Percentiles rank a stretch among this genome's conserved stretches.
phyloP scores from a whole-genome alignment of 371 early-diverging fungal genomes.

The Rhizopus sp. region DNA sequence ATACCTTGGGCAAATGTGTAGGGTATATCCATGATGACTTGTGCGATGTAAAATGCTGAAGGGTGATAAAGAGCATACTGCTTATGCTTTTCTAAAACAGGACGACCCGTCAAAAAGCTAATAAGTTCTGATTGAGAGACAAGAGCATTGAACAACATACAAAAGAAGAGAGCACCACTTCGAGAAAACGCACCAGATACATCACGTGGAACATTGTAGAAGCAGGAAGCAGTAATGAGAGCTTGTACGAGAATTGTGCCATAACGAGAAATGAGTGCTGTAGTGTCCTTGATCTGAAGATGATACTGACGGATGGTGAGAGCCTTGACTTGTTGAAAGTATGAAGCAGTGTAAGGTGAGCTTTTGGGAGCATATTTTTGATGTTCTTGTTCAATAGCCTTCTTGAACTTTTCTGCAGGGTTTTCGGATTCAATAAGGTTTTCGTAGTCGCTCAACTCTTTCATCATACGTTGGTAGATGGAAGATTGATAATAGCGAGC shows the following conservation, averaged over 20 bases:
- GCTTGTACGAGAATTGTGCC: conserved; percentile 66
- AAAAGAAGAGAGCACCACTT: conserved; percentile 71
- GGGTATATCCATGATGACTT: conserved; percentile 53
- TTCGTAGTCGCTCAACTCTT: conserved; percentile 51
- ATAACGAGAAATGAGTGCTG: conserved; percentile 58
- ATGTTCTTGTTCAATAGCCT: conserved; percentile 57
- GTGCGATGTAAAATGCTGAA: conserved; percentile 61
- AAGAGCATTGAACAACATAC: conserved; percentile 62
- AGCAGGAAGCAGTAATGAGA: conserved; percentile 71
- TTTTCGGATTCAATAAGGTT: conserved; percentile 30
- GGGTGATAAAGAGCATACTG: conserved; percentile 69
- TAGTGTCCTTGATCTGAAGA: conserved; percentile 52
- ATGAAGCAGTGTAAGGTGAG: conserved; percentile 67
- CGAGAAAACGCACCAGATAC: conserved; percentile 71
- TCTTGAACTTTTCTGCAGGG: conserved; percentile 56
- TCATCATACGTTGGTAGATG: conserved; percentile 36
- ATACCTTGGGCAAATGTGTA: conserved; percentile 45
- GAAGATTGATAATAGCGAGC: conserved; percentile 45
- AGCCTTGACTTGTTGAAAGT: conserved; percentile 61
- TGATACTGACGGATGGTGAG: conserved; percentile 68
- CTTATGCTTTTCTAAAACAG: conserved; percentile 70
- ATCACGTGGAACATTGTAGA: conserved; percentile 56
- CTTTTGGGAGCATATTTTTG: conserved; percentile 56
- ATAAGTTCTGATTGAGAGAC: conserved; percentile 61
- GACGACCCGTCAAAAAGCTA: conserved; percentile 63